Evolutionary conservation across 139 green algal species (phyloP).

Genomic region (Diplosphaera chodatii): DNA sequence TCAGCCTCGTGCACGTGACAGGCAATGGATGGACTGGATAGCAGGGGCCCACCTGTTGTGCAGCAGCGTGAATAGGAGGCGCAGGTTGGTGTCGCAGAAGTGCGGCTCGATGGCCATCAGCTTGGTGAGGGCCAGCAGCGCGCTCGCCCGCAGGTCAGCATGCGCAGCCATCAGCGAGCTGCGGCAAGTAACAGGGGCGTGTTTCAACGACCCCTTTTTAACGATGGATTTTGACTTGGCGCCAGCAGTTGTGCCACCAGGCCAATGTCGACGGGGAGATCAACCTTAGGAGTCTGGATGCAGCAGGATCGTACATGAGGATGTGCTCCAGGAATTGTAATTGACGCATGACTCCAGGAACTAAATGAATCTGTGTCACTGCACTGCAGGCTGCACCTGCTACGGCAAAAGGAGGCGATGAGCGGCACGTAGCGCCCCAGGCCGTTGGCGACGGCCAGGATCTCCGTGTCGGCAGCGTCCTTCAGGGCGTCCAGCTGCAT

Average conservation of each 20-base stretch:
- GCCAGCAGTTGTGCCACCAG: too few species aligned
- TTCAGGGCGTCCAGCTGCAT: slow-evolving; percentile 66
- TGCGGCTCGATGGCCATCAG: slow-evolving; percentile 79
- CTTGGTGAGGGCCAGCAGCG: slow-evolving; percentile 78
- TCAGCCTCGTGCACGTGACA: background rate
- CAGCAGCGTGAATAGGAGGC: slow-evolving; percentile 69
- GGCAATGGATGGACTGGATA: too few species aligned
- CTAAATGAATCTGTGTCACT: too few species aligned
- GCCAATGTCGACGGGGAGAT: too few species aligned
- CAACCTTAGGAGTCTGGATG: too few species aligned
- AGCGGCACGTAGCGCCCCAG: slow-evolving; percentile 54
- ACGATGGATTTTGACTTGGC: too few species aligned
- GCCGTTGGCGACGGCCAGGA: slow-evolving; percentile 44
- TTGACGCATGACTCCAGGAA: too few species aligned
- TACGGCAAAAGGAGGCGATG: slow-evolving; percentile 43
- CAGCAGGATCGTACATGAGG: too few species aligned
- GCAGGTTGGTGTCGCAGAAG: slow-evolving; percentile 77
- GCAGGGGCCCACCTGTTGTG: slow-evolving; percentile 17
- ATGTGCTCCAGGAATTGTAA: too few species aligned
- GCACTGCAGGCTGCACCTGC: too few species aligned
- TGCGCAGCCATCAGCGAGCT: slow-evolving; percentile 27
- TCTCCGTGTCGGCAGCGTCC: slow-evolving; percentile 52
- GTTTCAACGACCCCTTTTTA: too few species aligned
- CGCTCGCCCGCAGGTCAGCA: slow-evolving; percentile 50
- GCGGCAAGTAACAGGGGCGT: too few species aligned